These are phyloP conservation scores for Penicillium decumbens DNA, from an alignment of 2,329 filamentous ascomycete genomes.

Conservation along the genomic window DNA sequence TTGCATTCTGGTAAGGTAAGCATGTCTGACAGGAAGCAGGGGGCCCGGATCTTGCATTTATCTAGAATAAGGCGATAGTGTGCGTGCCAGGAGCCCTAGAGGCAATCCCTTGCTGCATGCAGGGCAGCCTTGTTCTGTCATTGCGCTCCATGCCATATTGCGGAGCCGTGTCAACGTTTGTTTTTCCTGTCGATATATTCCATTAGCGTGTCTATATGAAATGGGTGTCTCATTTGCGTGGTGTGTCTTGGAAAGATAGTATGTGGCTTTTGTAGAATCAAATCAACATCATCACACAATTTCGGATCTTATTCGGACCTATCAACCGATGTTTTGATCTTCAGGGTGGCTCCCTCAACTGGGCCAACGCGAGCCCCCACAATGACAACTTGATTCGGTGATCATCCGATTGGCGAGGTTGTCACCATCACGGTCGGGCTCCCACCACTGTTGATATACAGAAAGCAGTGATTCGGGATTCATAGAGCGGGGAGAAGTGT, in stretches of 20 bases:
- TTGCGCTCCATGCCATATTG: constrained; percentile 4
- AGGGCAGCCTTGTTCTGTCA: constrained; percentile 5
- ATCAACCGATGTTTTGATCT: neutral
- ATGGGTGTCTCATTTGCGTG: neutral
- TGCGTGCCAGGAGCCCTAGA: constrained; percentile 10
- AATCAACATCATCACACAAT: neutral
- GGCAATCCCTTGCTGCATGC: constrained; percentile 14
- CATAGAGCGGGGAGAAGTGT: neutral
- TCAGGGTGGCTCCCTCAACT: neutral
- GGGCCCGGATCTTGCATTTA: constrained; percentile 8
- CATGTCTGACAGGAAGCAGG: constrained; percentile 19
- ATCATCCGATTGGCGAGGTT: neutral
- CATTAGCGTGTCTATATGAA: neutral
- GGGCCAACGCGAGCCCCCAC: neutral
- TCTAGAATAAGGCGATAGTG: neutral
- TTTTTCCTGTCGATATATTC: neutral
- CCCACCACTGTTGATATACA: neutral
- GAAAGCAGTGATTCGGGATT: neutral
- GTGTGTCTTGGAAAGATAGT: neutral
- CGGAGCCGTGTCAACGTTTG: neutral
- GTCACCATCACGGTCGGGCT: neutral
- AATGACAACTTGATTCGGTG: neutral
- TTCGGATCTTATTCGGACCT: neutral
- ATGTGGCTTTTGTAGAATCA: neutral
- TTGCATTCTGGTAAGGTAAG: neutral